phyloP scores from a whole-genome alignment of 108 stramenopile genomes.

The Skeletonema costatum region DNA sequence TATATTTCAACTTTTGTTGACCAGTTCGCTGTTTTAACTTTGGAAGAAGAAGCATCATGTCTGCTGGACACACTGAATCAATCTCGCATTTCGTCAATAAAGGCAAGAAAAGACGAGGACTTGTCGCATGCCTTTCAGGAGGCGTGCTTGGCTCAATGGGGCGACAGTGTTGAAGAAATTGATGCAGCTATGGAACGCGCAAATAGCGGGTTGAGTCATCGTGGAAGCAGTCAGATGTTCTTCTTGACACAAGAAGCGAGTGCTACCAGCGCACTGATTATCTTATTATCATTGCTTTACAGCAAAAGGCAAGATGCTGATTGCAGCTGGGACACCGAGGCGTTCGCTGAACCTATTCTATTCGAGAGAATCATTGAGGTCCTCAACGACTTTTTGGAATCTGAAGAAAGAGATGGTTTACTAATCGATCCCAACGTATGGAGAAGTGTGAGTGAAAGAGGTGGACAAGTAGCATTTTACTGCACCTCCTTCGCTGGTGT shows the following conservation, averaged over 20 bases:
- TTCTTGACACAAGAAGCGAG: constrained; percentile 89
- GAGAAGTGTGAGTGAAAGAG: constrained; percentile 74
- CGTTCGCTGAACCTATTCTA: constrained; percentile 71
- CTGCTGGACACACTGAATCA: constrained; percentile 54
- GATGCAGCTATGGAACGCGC: constrained; percentile 60
- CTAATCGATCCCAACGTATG: constrained; percentile 79
- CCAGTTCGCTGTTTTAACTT: constrained; percentile 34
- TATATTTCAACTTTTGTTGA: constrained; percentile 46
- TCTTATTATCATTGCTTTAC: constrained; percentile 65
- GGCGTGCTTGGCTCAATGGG: constrained; percentile 77
- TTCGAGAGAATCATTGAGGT: constrained; percentile 65
- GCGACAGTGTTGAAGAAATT: constrained; percentile 72
- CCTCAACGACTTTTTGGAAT: constrained; percentile 64
- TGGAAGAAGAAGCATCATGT: constrained; percentile 40
- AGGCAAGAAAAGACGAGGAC: constrained; percentile 60
- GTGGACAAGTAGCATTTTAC: constrained; percentile 78
- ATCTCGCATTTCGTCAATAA: constrained; percentile 58
- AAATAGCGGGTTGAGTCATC: constrained; percentile 55
- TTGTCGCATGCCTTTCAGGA: constrained; percentile 81
- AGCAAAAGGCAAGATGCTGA: constrained; percentile 11
- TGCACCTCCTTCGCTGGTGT: constrained; percentile 86
- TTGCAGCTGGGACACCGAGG: constrained; percentile 52
- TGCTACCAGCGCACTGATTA: constrained; percentile 68
- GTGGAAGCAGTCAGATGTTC: constrained; percentile 83
- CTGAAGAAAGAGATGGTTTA: constrained; percentile 70